phyloP scores from a whole-genome alignment of 2,329 filamentous ascomycete genomes.

The Penicillium thymicola region DNA sequence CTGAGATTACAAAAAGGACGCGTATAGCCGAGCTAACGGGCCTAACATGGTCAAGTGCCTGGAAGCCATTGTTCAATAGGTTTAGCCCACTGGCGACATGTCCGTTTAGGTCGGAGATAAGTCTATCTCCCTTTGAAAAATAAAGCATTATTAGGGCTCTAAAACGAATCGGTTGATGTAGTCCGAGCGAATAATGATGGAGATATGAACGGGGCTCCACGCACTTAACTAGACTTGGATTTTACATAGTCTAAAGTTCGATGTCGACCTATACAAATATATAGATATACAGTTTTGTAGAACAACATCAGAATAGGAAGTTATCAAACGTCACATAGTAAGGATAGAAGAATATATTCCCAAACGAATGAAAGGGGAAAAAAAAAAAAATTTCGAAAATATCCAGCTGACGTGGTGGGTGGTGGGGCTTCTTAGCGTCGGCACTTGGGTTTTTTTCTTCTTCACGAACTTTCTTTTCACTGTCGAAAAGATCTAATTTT shows the following conservation, averaged over 20 bases:
- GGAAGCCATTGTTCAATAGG: background rate
- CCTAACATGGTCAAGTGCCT: slow-evolving; percentile 4
- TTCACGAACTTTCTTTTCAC: background rate
- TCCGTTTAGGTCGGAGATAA: slow-evolving; percentile 14
- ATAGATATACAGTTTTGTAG: background rate
- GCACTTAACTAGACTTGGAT: slow-evolving; percentile 8
- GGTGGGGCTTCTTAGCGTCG: slow-evolving; percentile 19
- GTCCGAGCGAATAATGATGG: slow-evolving; percentile 3
- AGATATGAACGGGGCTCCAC: slow-evolving; percentile 8
- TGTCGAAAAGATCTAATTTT: background rate
- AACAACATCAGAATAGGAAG: background rate
- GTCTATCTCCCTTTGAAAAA: background rate
- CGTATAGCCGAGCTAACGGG: slow-evolving; percentile 15
- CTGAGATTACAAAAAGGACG: slow-evolving; percentile 14
- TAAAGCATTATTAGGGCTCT: slow-evolving; percentile 16
- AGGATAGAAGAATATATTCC: background rate
- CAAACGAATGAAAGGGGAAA: background rate
- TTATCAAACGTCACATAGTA: background rate
- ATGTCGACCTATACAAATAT: background rate
- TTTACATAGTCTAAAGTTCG: slow-evolving; percentile 5
- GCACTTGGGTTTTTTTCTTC: slow-evolving; percentile 9
- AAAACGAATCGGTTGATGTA: slow-evolving; percentile 9
- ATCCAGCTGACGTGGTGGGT: slow-evolving; percentile 16
- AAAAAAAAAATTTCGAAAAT: background rate
- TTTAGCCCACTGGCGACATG: slow-evolving; percentile 7